Evolutionary conservation across 306 rosid genomes (phyloP).

Genomic region (Pyrus pyrifolia): DNA sequence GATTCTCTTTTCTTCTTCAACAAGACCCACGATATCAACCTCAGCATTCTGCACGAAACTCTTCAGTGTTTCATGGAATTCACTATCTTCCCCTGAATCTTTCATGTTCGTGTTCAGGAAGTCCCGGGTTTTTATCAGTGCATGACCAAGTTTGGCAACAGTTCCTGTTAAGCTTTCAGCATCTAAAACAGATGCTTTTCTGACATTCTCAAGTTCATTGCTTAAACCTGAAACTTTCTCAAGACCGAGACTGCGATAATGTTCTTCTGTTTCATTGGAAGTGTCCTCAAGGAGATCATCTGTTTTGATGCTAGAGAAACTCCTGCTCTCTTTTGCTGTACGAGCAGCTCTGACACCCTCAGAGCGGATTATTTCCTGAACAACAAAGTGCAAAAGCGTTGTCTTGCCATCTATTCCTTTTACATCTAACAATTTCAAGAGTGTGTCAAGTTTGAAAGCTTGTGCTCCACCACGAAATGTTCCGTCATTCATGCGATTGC

Average conservation of each 20-base stretch:
- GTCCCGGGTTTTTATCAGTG: conserved; percentile 47
- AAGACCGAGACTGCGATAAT: conserved; percentile 59
- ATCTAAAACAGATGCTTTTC: conserved; percentile 74
- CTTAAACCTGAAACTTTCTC: conserved; percentile 64
- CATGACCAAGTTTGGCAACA: conserved; percentile 61
- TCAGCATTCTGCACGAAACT: conserved; percentile 69
- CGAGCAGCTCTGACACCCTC: conserved; percentile 82
- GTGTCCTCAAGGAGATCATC: conserved; percentile 50
- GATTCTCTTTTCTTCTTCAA: conserved; percentile 75
- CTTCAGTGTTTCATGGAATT: conserved; percentile 43
- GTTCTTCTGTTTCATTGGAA: conserved; percentile 47
- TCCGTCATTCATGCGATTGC: conserved; percentile 95
- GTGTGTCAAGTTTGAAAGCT: conserved; percentile 93
- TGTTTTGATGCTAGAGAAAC: conserved; percentile 60
- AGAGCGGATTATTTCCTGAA: conserved; percentile 83
- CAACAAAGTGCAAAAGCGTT: conserved; percentile 84
- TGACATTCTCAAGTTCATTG: conserved; percentile 70
- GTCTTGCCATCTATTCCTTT: conserved; percentile 93
- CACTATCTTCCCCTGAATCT: conserved; percentile 27
- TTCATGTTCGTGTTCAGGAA: conserved; percentile 47
- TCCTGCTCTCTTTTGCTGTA: conserved; percentile 33
- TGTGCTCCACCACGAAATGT: conserved; percentile 94
- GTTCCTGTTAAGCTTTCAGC: conserved; percentile 75
- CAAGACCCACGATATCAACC: conserved; percentile 39
- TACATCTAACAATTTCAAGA: conserved; percentile 82